Conservation (phyloP, 305 asterid genomes). For the Caryopteris hybrid region DNA sequence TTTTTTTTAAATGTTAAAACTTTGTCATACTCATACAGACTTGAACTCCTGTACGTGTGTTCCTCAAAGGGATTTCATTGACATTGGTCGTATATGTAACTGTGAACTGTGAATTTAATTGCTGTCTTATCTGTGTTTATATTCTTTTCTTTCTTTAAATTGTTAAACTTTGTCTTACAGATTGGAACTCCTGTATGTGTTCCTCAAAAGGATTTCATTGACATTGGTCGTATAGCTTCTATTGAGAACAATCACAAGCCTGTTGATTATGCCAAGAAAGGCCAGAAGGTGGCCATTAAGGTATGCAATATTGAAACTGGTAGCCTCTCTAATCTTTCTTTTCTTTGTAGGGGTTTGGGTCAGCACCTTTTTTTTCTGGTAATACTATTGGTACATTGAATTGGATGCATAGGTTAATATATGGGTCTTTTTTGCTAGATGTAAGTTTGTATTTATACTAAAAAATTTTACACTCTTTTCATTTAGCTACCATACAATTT, state of each 20-base stretch:
- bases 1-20: neutral
- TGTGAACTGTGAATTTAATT: neutral
- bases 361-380: neutral
- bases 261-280: constrained; percentile 90
- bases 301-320: constrained; percentile 38
- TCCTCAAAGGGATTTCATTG: constrained; percentile 75
- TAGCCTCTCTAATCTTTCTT: neutral
- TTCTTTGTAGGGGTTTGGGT: neutral
- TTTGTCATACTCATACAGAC: constrained; percentile 46
- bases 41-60: constrained; percentile 93
- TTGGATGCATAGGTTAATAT: neutral
- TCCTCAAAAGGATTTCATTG: constrained; percentile 75
- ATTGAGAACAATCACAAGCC: constrained; percentile 90
- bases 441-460: no score
- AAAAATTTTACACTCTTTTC: no score
- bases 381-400: neutral
- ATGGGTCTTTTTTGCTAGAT: no score
- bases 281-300: constrained; percentile 95
- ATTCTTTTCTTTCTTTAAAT: neutral
- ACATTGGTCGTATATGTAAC: constrained; percentile 84
- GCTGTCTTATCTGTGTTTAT: neutral
- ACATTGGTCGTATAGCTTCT: constrained; percentile 87
- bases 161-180: constrained; percentile 33
- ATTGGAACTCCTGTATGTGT: constrained; percentile 92
- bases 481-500: no score